Base-by-base conservation (phyloP, 176 grass and related monocot genomes). In the Oryza australiensis region DNA sequence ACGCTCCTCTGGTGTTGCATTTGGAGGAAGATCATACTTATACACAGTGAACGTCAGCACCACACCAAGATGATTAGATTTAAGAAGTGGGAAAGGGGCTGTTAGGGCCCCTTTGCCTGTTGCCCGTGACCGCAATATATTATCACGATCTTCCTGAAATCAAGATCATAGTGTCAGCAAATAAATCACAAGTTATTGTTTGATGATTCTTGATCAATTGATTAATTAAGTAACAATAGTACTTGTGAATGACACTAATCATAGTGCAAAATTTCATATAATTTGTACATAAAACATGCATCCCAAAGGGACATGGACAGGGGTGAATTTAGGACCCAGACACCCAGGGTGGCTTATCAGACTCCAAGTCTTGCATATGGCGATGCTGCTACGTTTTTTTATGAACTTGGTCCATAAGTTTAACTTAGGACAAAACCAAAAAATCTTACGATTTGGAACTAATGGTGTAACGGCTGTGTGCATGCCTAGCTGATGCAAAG, bases 11-110 rank as follows among this genome's bases (percentile, higher is more conserved):
- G 85, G 82, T 28, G 85, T 82, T 51, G 79, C 87, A 81, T 84
- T 81, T 77, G 69, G 78, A 75, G 81, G 92, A 59, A 92, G 87
- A 81, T 86, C 83, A 73, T 80, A 88, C 42, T 95, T 92, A 62
- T 95, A 95, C 9, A 95, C 90, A 3, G 93, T 90, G 87, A 92
- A 95, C 8, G 93, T 95, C 64, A 95, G 90, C 67, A 95, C 93
- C 23, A 95, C 89, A 68, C 93, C 93, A 46, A 92, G 93, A 63
- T 90, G 74, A 63, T 95, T 90, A 64, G 90, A 92, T 72, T 95
- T 95, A 51, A 92, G 82, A 80, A 95, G 93, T 66, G 86, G 86
- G 75, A 92, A 95, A 72, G 93, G 93, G 64, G 87, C 79, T 11
- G 93, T 95, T 72, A 95, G 57, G 63, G 89, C 93, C 40, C 93